Percentiles rank a stretch among this genome's conserved stretches.
These are phyloP conservation scores for Parafenestella ontariensis DNA, from an alignment of 2,329 filamentous ascomycete species.

Conservation along the genomic window DNA sequence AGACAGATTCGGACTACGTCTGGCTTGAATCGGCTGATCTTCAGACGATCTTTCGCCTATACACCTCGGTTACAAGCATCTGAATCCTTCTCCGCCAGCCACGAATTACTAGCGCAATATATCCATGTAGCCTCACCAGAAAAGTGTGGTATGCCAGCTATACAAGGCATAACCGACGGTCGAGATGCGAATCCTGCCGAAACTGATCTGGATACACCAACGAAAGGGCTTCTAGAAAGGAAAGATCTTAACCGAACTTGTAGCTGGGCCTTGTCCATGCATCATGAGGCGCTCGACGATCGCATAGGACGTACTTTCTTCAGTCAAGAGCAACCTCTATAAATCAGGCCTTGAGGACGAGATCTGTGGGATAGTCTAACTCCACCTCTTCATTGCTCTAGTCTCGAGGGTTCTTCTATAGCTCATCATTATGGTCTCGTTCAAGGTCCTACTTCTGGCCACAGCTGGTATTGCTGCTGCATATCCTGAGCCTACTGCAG, in stretches of 20 bases:
- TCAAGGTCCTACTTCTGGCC: slow-evolving; percentile 1
- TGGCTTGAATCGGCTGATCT: not conserved
- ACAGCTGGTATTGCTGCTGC: not conserved
- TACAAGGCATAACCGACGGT: not conserved
- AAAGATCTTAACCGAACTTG: not conserved
- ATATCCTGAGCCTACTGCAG: slow-evolving; percentile 2
- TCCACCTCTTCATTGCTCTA: not conserved
- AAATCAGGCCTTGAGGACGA: not conserved
- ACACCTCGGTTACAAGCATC: not conserved
- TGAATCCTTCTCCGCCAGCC: not conserved
- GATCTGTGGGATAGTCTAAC: not conserved
- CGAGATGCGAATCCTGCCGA: not conserved
- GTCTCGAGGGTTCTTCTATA: not conserved
- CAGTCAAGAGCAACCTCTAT: not conserved
- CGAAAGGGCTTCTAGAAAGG: not conserved
- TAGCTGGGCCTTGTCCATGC: not conserved
- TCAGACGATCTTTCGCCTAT: not conserved
- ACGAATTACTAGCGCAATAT: no score
- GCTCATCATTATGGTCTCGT: not conserved
- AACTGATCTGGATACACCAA: not conserved
- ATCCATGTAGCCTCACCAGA: no score
- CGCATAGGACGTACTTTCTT: not conserved
- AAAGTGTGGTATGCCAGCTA: no score
- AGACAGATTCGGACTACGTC: not conserved
- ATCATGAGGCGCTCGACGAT: not conserved